Percentiles rank a stretch among this genome's conserved stretches.
These are phyloP conservation scores for Suillus hirtellus DNA, from an alignment of 768 basidiomycete genomes.

Conservation along the genomic window DNA sequence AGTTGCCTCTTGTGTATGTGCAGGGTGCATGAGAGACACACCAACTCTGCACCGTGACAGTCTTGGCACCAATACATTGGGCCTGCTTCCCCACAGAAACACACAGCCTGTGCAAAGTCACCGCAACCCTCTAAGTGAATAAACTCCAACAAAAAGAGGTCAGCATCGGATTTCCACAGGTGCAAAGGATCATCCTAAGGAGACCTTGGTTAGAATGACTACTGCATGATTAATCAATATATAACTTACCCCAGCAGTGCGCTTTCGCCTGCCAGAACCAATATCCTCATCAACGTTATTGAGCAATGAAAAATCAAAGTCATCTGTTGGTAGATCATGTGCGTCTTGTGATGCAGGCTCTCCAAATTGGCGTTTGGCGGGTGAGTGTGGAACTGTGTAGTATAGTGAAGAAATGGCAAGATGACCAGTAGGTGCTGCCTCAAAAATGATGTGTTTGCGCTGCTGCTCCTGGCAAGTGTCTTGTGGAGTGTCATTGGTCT, in stretches of 20 bases:
- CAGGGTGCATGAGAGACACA: slow-evolving; percentile 3
- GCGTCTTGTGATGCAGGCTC: too few species aligned
- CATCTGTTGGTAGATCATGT: too few species aligned
- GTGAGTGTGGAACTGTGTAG: background rate
- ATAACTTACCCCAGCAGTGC: background rate
- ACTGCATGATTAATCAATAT: background rate
- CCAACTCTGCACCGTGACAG: background rate
- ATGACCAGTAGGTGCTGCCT: background rate
- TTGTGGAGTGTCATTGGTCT: background rate
- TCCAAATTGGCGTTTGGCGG: background rate
- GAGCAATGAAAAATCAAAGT: too few species aligned
- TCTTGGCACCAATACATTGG: background rate
- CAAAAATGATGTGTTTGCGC: background rate
- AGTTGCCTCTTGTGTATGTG: background rate
- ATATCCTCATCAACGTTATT: too few species aligned
- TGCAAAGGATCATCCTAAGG: background rate
- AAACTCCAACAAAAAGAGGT: slow-evolving; percentile 2
- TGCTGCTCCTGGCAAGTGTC: background rate
- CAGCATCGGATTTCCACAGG: background rate
- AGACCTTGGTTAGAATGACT: background rate
- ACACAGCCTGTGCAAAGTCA: background rate
- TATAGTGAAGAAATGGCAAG: background rate
- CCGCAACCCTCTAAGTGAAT: background rate
- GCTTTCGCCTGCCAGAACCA: too few species aligned
- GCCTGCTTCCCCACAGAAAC: background rate